These are phyloP conservation scores for Plasmodium ovale DNA, from an alignment of 169 alveolate species.

Conservation along the genomic window DNA sequence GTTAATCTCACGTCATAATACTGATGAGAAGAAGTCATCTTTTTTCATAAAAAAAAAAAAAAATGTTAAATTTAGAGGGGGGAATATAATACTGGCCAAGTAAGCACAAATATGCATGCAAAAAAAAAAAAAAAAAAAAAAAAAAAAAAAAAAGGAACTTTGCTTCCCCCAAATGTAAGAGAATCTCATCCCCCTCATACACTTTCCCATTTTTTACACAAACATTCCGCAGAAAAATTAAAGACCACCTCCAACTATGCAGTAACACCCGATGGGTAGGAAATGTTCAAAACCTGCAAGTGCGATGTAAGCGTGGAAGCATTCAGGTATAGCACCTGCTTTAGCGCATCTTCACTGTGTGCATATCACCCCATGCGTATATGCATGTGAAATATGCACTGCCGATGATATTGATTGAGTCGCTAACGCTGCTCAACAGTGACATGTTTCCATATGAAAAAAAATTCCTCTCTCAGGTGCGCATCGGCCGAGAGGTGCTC, in stretches of 20 bases:
- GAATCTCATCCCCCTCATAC: background rate
- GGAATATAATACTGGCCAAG: slow-evolving; percentile 23
- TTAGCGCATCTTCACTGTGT: background rate
- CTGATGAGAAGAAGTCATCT: background rate
- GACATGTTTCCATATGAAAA: too few species aligned
- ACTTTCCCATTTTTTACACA: background rate
- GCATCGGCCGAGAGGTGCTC: slow-evolving; percentile 24
- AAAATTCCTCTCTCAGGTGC: slow-evolving; percentile 13
- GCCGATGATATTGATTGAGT: background rate
- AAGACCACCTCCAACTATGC: slow-evolving; percentile 35
- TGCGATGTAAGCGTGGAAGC: background rate
- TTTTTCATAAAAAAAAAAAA: slow-evolving; percentile 5
- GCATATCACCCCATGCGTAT: background rate
- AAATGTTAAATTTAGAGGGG: slow-evolving; percentile 13
- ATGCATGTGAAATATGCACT: background rate
- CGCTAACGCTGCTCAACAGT: too few species aligned
- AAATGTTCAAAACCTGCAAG: background rate
- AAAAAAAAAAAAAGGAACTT: background rate
- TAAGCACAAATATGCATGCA: background rate
- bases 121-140: slow-evolving; percentile 2
- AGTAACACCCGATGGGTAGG: background rate
- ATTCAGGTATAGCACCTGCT: slow-evolving; percentile 26
- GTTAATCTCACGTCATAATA: slow-evolving; percentile 1
- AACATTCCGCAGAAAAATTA: slow-evolving; percentile 15
- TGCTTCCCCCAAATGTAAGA: background rate